Evolutionary conservation across 108 stramenopile genomes (phyloP).

Genomic region (Mayamaea pseudoterrestris): DNA sequence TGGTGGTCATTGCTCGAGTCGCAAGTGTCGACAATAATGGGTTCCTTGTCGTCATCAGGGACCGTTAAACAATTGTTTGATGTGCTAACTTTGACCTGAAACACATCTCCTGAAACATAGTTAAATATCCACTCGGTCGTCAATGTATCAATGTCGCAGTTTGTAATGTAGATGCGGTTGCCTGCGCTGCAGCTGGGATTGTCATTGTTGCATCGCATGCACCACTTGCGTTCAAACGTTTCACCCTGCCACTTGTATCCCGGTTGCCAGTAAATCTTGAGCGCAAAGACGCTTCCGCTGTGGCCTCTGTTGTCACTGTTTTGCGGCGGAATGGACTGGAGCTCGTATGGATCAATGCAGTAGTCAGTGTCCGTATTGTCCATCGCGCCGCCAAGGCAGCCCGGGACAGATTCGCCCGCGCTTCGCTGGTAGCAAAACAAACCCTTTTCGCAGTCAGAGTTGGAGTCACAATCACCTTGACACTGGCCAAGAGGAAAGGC

Average conservation of each 20-base stretch:
- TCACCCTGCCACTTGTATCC: constrained; percentile 53
- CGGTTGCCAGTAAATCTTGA: constrained; percentile 3
- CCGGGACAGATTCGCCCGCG: not conserved
- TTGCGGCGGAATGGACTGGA: not conserved
- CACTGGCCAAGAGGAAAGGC: constrained; percentile 2
- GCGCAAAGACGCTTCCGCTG: not conserved
- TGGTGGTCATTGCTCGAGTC: no score
- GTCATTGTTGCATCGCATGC: constrained; percentile 22
- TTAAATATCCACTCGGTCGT: no score
- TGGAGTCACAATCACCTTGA: not conserved
- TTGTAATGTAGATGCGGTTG: not conserved
- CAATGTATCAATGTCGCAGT: no score
- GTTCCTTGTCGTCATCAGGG: no score
- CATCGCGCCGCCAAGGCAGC: not conserved
- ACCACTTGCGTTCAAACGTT: constrained; percentile 31
- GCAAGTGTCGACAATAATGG: no score
- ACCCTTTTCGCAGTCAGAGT: not conserved
- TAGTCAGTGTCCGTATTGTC: not conserved
- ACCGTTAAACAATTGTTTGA: no score
- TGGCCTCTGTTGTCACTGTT: not conserved
- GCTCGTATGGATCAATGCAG: not conserved
- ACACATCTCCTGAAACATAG: no score
- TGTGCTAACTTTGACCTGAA: no score
- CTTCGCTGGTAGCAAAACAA: not conserved
- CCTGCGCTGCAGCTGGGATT: not conserved